Percentiles rank a stretch among this genome's conserved stretches.
phyloP scores from a whole-genome alignment of 306 rosid species.

The Cercis canadensis region DNA sequence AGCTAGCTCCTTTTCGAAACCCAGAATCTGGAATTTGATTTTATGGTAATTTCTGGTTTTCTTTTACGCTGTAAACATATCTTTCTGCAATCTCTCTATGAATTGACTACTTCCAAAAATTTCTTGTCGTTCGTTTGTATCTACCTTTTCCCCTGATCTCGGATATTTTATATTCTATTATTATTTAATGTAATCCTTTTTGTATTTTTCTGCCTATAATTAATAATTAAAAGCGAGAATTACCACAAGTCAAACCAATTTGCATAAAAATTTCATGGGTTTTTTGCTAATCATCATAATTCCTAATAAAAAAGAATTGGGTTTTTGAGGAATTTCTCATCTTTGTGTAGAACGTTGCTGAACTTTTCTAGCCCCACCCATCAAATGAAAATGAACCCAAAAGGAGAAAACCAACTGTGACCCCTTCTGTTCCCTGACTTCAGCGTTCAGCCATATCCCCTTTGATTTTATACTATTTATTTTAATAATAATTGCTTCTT shows the following conservation, averaged over 20 bases:
- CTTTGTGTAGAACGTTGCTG: not conserved
- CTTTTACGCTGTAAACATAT: not conserved
- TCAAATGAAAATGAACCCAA: too few relatives aligned
- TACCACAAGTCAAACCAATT: slow-evolving; percentile 13
- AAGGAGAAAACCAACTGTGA: too few relatives aligned
- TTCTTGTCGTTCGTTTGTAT: not conserved
- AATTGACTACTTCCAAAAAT: not conserved
- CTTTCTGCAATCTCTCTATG: not conserved
- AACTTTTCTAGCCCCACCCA: not conserved
- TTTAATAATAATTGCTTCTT: not conserved
- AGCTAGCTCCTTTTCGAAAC: not conserved
- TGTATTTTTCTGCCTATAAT: not conserved
- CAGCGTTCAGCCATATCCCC: not conserved
- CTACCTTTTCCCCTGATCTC: not conserved
- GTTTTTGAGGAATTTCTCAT: not conserved
- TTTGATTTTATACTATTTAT: not conserved
- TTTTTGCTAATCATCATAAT: not conserved
- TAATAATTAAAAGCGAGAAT: not conserved
- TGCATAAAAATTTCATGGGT: not conserved
- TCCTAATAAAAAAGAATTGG: too few relatives aligned
- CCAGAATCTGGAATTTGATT: not conserved
- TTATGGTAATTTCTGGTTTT: not conserved
- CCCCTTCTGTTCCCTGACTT: not conserved
- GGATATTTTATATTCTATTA: slow-evolving; percentile 6
- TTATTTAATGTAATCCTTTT: not conserved